These are phyloP conservation scores for Uronychia setigera DNA, from an alignment of 73 alveolate genomes.

Conservation along the genomic window DNA sequence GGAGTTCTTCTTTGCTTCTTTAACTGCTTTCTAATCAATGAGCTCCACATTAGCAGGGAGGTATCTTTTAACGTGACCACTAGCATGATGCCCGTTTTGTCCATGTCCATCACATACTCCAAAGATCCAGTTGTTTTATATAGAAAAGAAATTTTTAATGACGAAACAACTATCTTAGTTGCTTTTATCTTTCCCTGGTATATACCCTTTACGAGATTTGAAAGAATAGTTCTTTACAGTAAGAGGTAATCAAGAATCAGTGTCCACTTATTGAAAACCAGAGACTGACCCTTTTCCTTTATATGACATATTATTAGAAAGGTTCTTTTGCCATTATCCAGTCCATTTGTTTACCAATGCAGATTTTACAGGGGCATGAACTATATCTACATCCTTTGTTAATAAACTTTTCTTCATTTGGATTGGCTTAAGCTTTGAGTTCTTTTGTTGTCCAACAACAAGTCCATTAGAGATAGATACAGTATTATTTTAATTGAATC, in stretches of 20 bases:
- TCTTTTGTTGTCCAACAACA: no score
- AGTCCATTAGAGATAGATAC: no score
- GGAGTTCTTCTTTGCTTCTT: constrained; percentile 2
- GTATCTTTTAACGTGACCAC: constrained; percentile 79
- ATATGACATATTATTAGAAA: background rate
- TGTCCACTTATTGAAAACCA: no score
- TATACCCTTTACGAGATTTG: constrained; percentile 54
- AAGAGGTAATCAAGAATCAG: background rate
- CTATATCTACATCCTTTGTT: background rate
- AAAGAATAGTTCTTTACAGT: constrained; percentile 47
- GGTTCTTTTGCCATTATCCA: background rate
- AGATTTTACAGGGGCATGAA: no score
- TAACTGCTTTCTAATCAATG: constrained; percentile 25
- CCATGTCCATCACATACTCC: constrained; percentile 99
- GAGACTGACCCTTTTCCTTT: no score
- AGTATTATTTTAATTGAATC: background rate
- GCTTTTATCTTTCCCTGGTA: constrained; percentile 47
- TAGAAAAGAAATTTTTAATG: constrained; percentile 35
- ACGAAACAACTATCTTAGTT: constrained; percentile 55
- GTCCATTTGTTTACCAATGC: no score
- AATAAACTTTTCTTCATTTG: background rate
- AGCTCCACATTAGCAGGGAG: constrained; percentile 63
- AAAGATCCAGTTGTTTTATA: constrained; percentile 68
- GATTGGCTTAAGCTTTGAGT: background rate
- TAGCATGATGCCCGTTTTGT: constrained; percentile 91